Evolutionary conservation across 345 rosid species (phyloP), one percentile per base, ranked within the genome.

Genomic region (Dimocarpus longan): DNA sequence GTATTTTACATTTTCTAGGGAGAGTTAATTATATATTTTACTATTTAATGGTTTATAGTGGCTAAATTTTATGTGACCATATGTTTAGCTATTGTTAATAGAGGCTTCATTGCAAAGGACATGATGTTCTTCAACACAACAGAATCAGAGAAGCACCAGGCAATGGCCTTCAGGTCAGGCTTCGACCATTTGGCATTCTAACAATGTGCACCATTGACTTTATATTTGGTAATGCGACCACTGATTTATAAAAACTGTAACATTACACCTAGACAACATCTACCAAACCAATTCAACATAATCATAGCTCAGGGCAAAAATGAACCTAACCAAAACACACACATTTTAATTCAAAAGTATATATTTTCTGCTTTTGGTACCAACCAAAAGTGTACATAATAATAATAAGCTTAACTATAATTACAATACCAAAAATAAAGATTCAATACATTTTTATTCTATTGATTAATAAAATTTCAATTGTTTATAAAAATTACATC

Each of bases 231-330:
- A 90, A 90, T 63, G 91, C 94, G 0, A 93, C 92, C 0, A 92
- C 83, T 0, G 86, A 93, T 8, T 86, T 95, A 84, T 98, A 95
- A n/a, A 54, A 70, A 44, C 59, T 95, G 98, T 86, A 87, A 76
- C 70, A 92, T 95, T 69, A 75, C 19, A 79, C 94, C 98, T 1
- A 90, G 97, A 68, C 93, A 93, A 78, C 97, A 94, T 0, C 16
- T 90, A 44, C 6, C 81, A 15, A 85, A 81, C 71, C 98, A 95
- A 76, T 89, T 77, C 89, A 95, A 91, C 81, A 89, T 95, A 68
- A 92, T 95, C 87, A 95, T 95, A 0, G 98, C 98, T 3, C 94
- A 92, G 75, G 98, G 98, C 37, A 93, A 90, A 84, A 89, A 83
- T 8, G 98, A 89, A 75, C 85, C 88, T 0, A 84, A 92, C 77